Conservation (phyloP, 2,329 filamentous ascomycete genomes). For the Fusarium tricinctum region DNA sequence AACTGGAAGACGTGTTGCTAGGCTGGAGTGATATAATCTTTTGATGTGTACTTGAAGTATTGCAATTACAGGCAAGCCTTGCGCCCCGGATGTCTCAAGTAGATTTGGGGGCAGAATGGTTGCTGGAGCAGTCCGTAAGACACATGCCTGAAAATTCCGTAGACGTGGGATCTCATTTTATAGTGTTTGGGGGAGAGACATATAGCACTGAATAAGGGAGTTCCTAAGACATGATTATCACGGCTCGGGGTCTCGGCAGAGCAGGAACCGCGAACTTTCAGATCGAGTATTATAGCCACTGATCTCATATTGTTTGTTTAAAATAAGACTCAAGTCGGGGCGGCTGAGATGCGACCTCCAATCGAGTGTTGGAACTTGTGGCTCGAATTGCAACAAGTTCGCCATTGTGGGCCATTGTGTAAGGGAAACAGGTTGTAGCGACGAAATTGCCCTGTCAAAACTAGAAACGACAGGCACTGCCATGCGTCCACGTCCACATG, state of each 20-base stretch:
- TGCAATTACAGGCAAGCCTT: neutral
- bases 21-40: constrained; percentile 3
- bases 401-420: constrained; percentile 23
- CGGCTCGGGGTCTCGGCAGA: constrained; percentile 32
- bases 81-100: constrained; percentile 28
- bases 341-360: neutral
- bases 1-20: constrained; percentile 12
- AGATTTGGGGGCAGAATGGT: constrained; percentile 19
- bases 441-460: neutral
- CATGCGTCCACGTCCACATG: constrained; percentile 8
- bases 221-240: constrained; percentile 6
- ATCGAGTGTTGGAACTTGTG: neutral
- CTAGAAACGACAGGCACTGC: neutral
- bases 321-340: neutral
- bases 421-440: constrained; percentile 18
- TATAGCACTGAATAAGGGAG: constrained; percentile 12
- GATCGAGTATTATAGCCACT: neutral
- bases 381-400: neutral
- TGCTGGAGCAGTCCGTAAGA: constrained; percentile 20
- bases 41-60: constrained; percentile 18
- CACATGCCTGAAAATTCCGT: constrained; percentile 34
- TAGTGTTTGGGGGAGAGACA: constrained; percentile 26
- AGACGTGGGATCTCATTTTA: constrained; percentile 25
- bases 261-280: constrained; percentile 7
- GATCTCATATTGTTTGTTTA: constrained; percentile 7